phyloP scores from a whole-genome alignment of 2,329 filamentous ascomycete species.

The Dothideomycetes sp. region DNA sequence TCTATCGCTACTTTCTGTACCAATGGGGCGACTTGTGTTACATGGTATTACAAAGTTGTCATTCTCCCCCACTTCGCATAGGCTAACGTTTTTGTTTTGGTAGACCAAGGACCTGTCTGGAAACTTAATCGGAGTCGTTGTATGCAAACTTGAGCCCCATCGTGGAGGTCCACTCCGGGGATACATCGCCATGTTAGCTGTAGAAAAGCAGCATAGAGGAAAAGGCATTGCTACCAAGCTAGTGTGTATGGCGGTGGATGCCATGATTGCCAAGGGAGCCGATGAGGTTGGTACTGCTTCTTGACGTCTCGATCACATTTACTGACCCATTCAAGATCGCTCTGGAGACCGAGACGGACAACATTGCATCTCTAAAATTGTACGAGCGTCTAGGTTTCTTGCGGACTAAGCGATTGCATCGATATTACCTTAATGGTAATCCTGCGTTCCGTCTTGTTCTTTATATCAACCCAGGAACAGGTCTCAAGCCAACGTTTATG shows the following conservation, averaged over 20 bases:
- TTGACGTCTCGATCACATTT: background rate
- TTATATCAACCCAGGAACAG: constrained; percentile 55
- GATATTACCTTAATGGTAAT: constrained; percentile 94
- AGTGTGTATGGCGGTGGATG: constrained; percentile 82
- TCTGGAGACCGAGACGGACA: constrained; percentile 90
- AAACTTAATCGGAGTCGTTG: constrained; percentile 76
- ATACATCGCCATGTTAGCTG: constrained; percentile 98
- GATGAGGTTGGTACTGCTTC: constrained; percentile 52
- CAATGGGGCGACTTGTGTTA: constrained; percentile 98
- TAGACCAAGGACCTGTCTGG: constrained; percentile 13
- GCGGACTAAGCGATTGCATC: constrained; percentile 80
- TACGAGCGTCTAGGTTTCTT: constrained; percentile 91
- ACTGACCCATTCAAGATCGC: constrained; percentile 48
- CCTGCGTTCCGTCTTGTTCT: constrained; percentile 84
- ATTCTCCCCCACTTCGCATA: too few species aligned
- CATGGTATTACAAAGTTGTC: too few species aligned
- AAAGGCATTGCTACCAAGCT: constrained; percentile 76
- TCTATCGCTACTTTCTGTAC: constrained; percentile 95
- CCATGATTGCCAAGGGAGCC: constrained; percentile 72
- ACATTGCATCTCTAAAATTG: constrained; percentile 76
- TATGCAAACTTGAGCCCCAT: constrained; percentile 90
- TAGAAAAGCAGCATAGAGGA: constrained; percentile 66
- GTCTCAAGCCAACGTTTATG: constrained; percentile 23
- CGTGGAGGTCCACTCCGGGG: constrained; percentile 76
- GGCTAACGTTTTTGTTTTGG: background rate